Evolutionary conservation across 352 stramenopile species (phyloP).

Genomic region (Globisporangium cylindrosporum): DNA sequence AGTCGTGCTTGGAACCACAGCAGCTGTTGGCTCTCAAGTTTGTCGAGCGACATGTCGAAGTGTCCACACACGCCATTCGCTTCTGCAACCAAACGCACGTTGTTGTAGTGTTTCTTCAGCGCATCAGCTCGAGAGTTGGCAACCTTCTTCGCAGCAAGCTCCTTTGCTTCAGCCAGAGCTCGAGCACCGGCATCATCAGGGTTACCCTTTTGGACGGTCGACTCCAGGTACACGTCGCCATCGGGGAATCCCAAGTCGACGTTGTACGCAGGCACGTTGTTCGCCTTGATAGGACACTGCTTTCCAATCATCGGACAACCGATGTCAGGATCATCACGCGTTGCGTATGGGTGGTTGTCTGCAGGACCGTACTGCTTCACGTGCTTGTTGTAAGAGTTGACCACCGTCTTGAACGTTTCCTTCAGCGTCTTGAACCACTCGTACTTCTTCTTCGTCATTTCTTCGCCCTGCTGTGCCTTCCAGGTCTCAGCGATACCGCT

Average conservation of each 20-base stretch:
- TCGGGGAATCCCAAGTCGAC: slow-evolving; percentile 81
- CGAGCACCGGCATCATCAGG: slow-evolving; percentile 67
- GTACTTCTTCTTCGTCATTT: slow-evolving; percentile 91
- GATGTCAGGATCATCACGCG: slow-evolving; percentile 76
- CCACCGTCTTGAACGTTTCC: slow-evolving; percentile 91
- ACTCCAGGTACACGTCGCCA: slow-evolving; percentile 77
- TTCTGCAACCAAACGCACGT: slow-evolving; percentile 74
- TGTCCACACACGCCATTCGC: slow-evolving; percentile 77
- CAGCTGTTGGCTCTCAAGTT: slow-evolving; percentile 67
- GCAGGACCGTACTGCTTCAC: slow-evolving; percentile 88
- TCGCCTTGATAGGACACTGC: slow-evolving; percentile 89
- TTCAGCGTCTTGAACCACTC: slow-evolving; percentile 92
- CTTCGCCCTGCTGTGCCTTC: slow-evolving; percentile 88
- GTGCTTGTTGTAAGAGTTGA: slow-evolving; percentile 90
- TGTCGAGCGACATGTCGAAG: slow-evolving; percentile 73
- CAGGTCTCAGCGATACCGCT: slow-evolving; percentile 80
- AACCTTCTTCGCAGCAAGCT: slow-evolving; percentile 54
- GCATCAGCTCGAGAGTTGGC: slow-evolving; percentile 73
- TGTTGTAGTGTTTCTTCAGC: slow-evolving; percentile 89
- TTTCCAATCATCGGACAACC: slow-evolving; percentile 88
- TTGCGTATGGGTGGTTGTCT: slow-evolving; percentile 87
- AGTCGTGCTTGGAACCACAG: slow-evolving; percentile 75
- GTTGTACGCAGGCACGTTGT: slow-evolving; percentile 69
- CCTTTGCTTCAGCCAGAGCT: slow-evolving; percentile 64
- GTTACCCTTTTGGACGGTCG: slow-evolving; percentile 61